Evolutionary conservation across 2,329 filamentous ascomycete species (phyloP), one percentile per base, ranked within the genome.

Genomic region (Ascochyta pisi): DNA sequence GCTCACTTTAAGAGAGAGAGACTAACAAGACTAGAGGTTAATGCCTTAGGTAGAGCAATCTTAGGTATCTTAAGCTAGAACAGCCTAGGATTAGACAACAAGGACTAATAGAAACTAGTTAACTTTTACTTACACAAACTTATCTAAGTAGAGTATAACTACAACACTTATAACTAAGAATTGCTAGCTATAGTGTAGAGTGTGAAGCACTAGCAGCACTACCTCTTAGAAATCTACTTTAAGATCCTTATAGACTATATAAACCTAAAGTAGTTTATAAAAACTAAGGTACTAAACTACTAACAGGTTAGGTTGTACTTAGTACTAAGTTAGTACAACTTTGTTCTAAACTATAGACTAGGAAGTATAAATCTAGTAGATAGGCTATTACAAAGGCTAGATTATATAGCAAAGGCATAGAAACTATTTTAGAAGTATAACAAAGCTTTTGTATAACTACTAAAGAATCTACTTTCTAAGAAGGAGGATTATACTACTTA

Each of bases 261-360:
- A 7, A 52, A 57, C 41, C 47, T 57, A 29, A 51, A 51, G 33
- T 57, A 43, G 47, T 57, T 50, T 47, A 56, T 56, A 42, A 29
- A 57, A 19, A 51, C 15, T 29, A 52, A 53, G 33, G 41, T 29
- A 12, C 22, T 57, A 1, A 33, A 33, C 29, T 33, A n/a, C n/a
- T n/a, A n/a, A n/a, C n/a, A n/a, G n/a, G n/a, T n/a, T n/a, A n/a
- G n/a, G n/a, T n/a, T n/a, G n/a, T n/a, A n/a, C n/a, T n/a, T n/a
- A n/a, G n/a, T n/a, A n/a, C n/a, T n/a, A n/a, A n/a, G n/a, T n/a
- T n/a, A n/a, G n/a, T n/a, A n/a, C n/a, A n/a, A n/a, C n/a, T n/a
- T n/a, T n/a, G n/a, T n/a, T n/a, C n/a, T n/a, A n/a, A n/a, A n/a
- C n/a, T n/a, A n/a, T n/a, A n/a, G n/a, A n/a, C n/a, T n/a, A n/a